Evolutionary conservation across 495 filamentous ascomycete genomes (phyloP).

Genomic region (Staphylotrichum tortipilum): DNA sequence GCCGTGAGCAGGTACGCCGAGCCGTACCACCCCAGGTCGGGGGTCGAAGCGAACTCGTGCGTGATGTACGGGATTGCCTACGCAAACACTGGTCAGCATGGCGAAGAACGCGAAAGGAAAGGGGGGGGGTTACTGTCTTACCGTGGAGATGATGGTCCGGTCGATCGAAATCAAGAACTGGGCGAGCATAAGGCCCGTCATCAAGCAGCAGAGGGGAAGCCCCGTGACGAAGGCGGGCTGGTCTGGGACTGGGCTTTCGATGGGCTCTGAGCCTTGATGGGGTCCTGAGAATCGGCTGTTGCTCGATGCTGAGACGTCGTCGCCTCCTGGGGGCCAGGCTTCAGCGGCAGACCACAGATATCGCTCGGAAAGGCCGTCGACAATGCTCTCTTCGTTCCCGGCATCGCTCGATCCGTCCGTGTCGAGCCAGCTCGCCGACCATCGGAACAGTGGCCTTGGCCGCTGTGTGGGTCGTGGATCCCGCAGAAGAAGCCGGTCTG

Average conservation of each 20-base stretch:
- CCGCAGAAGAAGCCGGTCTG: no score
- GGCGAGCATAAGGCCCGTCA: slow-evolving; percentile 29
- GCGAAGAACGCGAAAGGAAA: background rate
- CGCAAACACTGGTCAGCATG: slow-evolving; percentile 2
- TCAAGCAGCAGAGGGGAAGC: slow-evolving; percentile 23
- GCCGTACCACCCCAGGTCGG: slow-evolving; percentile 51
- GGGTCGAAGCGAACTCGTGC: slow-evolving; percentile 36
- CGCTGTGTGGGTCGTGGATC: no score
- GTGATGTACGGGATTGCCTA: slow-evolving; percentile 32
- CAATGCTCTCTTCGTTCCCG: no score
- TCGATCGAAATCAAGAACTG: slow-evolving; percentile 36
- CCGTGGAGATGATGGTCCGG: slow-evolving; percentile 37
- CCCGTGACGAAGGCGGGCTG: slow-evolving; percentile 21
- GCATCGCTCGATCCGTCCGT: no score
- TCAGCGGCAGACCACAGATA: no score
- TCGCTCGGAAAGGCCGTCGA: no score
- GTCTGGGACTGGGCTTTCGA: background rate
- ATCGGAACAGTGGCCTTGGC: no score
- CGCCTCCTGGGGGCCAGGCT: no score
- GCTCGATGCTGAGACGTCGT: no score
- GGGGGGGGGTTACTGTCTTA: slow-evolving; percentile 2
- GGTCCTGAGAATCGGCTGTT: no score
- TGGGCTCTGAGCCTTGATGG: no score
- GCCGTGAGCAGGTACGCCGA: slow-evolving; percentile 44
- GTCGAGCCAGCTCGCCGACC: no score